Evolutionary conservation across 73 alveolate genomes (phyloP).

Genomic region (Halteria grandinella): DNA sequence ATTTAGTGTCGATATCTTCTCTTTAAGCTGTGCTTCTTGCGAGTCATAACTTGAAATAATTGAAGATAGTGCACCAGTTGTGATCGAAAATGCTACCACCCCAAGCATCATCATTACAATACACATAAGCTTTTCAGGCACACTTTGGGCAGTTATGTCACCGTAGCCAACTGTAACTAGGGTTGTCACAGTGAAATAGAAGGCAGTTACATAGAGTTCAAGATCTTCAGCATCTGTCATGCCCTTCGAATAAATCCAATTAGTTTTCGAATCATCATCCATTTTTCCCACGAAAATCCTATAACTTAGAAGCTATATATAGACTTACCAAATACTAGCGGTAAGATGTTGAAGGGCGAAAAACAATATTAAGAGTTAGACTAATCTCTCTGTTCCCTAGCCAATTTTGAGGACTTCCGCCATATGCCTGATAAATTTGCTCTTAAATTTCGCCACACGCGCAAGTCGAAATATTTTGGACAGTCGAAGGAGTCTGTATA

Average conservation of each 20-base stretch:
- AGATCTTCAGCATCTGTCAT: background rate
- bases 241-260: slow-evolving; percentile 15
- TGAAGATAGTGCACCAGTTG: slow-evolving; percentile 23
- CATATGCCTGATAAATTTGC: too few species aligned
- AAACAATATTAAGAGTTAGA: too few species aligned
- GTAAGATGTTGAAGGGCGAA: too few species aligned
- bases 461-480: too few species aligned
- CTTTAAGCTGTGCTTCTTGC: slow-evolving; percentile 22
- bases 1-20: slow-evolving; percentile 10
- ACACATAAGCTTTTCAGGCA: slow-evolving; percentile 46
- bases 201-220: slow-evolving; percentile 26
- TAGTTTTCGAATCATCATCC: background rate
- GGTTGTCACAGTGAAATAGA: slow-evolving; percentile 39
- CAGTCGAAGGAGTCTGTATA: too few species aligned
- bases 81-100: slow-evolving; percentile 29
- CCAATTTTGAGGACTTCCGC: too few species aligned
- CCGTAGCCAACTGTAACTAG: slow-evolving; percentile 51
- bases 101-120: slow-evolving; percentile 40
- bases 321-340: too few species aligned
- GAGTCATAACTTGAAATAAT: slow-evolving; percentile 23
- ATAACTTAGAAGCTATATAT: too few species aligned
- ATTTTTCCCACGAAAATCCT: slow-evolving; percentile 42
- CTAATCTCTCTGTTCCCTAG: too few species aligned
- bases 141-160: slow-evolving; percentile 27
- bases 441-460: too few species aligned